Conservation (phyloP, 169 alveolate species). For the Plasmodium cynomolgi region DNA sequence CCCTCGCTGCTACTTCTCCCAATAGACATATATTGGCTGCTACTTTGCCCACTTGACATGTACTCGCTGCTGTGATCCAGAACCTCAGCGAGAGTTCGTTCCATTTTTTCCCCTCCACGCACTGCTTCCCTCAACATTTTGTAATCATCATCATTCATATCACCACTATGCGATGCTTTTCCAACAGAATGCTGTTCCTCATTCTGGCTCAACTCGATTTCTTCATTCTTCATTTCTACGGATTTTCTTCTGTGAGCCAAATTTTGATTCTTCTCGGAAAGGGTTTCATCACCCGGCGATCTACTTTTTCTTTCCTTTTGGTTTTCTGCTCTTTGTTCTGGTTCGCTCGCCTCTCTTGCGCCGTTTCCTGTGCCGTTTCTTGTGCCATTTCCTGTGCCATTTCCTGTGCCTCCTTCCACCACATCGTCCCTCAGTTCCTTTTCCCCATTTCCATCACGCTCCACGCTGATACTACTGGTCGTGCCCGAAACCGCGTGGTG, state of each 20-base stretch:
- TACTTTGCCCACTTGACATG: neutral
- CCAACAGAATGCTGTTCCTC: neutral
- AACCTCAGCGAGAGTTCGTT: neutral
- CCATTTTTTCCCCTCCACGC: neutral
- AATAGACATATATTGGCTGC: neutral
- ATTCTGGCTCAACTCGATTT: neutral
- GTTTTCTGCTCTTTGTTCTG: neutral
- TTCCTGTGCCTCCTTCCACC: neutral
- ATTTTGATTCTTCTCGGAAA: neutral
- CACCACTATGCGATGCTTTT: neutral
- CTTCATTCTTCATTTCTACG: neutral
- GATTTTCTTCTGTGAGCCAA: neutral
- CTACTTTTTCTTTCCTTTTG: neutral
- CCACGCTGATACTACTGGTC: neutral
- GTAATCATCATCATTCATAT: neutral
- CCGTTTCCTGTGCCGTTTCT: neutral
- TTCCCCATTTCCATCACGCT: neutral
- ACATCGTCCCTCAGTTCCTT: neutral
- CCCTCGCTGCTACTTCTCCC: neutral
- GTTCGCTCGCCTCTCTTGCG: neutral
- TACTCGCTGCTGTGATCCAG: neutral
- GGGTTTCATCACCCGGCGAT: neutral
- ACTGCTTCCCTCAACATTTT: neutral
- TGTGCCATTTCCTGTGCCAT: neutral
- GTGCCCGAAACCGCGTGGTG: neutral